These are phyloP conservation scores for Exophiala sp. DNA, from an alignment of 2,329 filamentous ascomycete species.

Conservation along the genomic window DNA sequence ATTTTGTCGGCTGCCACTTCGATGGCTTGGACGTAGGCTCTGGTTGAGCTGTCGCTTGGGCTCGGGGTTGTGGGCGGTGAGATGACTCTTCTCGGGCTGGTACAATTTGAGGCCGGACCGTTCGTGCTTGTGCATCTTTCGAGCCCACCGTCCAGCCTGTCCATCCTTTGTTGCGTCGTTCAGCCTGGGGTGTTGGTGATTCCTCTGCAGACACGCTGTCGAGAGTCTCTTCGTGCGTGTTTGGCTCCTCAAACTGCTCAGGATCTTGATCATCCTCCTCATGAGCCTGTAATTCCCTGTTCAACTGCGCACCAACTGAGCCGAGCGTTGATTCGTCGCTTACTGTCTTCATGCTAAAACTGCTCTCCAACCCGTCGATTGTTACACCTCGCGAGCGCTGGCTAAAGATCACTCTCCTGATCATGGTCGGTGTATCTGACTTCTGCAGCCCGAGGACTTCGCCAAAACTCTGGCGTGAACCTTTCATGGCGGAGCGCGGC, in stretches of 20 bases:
- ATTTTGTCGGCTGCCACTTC: conserved; percentile 14
- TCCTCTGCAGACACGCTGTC: neutral
- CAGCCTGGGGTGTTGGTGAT: too few species aligned
- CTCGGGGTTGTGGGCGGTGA: neutral
- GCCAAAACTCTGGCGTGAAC: conserved; percentile 17
- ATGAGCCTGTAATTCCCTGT: conserved; percentile 9
- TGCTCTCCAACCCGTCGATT: conserved; percentile 26
- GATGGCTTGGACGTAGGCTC: neutral
- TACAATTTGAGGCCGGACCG: too few species aligned
- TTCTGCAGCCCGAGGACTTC: neutral
- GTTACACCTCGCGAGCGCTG: conserved; percentile 24
- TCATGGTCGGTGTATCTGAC: conserved; percentile 11
- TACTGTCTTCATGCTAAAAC: conserved; percentile 24
- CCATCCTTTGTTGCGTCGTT: too few species aligned
- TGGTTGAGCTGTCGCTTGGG: neutral
- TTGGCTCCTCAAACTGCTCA: neutral
- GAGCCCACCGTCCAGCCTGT: too few species aligned
- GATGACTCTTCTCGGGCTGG: too few species aligned
- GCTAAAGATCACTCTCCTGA: conserved; percentile 24
- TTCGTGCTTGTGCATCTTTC: too few species aligned
- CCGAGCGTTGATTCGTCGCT: conserved; percentile 16
- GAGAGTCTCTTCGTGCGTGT: neutral
- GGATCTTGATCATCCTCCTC: conserved; percentile 1
- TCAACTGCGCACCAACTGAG: conserved; percentile 13
- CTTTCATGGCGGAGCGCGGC: conserved; percentile 28